Evolutionary conservation across 495 filamentous ascomycete species (phyloP).

Genomic region (Saxophila tyrrhenica): DNA sequence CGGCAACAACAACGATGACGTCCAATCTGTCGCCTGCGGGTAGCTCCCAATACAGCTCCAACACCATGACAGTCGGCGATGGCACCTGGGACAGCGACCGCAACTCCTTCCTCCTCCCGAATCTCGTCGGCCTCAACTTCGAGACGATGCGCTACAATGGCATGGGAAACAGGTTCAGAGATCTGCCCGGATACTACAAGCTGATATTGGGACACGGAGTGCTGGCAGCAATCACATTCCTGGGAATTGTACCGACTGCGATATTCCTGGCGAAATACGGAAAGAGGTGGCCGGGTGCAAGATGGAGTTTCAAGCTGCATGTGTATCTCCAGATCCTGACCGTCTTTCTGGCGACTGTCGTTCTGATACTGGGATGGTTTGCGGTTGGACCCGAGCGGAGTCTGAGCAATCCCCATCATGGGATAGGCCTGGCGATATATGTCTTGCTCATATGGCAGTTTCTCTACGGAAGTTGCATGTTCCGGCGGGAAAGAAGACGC

Average conservation of each 20-base stretch:
- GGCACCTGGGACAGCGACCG: slow-evolving; percentile 79
- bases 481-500: slow-evolving; percentile 42
- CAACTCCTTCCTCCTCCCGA: slow-evolving; percentile 81
- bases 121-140: slow-evolving; percentile 76
- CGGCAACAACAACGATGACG: slow-evolving; percentile 3
- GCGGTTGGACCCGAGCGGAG: slow-evolving; percentile 66
- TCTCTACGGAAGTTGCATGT: slow-evolving; percentile 62
- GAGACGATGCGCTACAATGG: slow-evolving; percentile 95
- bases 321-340: slow-evolving; percentile 81
- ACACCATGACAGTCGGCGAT: slow-evolving; percentile 78
- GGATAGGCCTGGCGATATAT: slow-evolving; percentile 85
- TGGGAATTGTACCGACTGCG: slow-evolving; percentile 68
- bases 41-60: slow-evolving; percentile 69
- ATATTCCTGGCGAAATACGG: slow-evolving; percentile 66
- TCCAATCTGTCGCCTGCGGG: slow-evolving; percentile 48
- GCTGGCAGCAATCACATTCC: slow-evolving; percentile 76
- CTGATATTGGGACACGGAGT: slow-evolving; percentile 77
- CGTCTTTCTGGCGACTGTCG: slow-evolving; percentile 55
- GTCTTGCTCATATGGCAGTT: slow-evolving; percentile 71
- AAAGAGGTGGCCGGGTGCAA: slow-evolving; percentile 36
- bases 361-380: slow-evolving; percentile 66
- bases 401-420: slow-evolving; percentile 81
- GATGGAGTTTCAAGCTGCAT: slow-evolving; percentile 62
- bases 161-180: slow-evolving; percentile 74
- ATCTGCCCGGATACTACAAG: slow-evolving; percentile 60